Evolutionary conservation across 148 eudicot genomes (phyloP), one percentile per base, ranked within the genome.

Genomic region (Talinum fruticosum): DNA sequence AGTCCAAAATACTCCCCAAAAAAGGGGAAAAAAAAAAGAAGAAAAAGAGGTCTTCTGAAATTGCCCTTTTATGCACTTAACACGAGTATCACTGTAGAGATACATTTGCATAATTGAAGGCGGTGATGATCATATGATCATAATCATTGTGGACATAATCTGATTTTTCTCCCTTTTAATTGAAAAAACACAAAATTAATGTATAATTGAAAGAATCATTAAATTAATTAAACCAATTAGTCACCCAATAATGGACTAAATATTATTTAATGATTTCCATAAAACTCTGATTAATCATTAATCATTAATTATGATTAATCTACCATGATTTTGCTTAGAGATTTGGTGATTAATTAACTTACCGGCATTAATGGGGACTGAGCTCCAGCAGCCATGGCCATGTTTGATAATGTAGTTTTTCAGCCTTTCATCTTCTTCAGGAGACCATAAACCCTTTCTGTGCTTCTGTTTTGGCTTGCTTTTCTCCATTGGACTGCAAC

Each of bases 381-480:
- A 82, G 81, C 88, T 88, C 98, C 98, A 93, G 80, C 90, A 89
- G 73, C 91, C 94, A 84, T 85, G 94, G 77, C 98, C 97, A 80
- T 86, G 83, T 26, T 80, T 82, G 78, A 86, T 75, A 76, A 93
- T 85, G 81, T 90, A 80, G 72, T 76, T 82, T 75, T 76, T 85
- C 44, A 93, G 88, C 74, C 69, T 91, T 28, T 80, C 81, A 69
- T 93, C 97, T 86, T 92, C 97, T 65, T 89, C 90, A 1, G 97
- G 97, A 34, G 97, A 93, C 98, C 98, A 93, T 65, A 91, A 72
- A 1, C 98, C 98, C 80, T 91, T 93, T 83, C 79, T 93, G 82
- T 88, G 88, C 88, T 88, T 93, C 77, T 59, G 54, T 74, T 84
- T 89, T 71, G 70, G 72, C 82, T 88, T 90, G 23, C 78, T 65